Evolutionary conservation across 176 grass and related monocot species (phyloP), one percentile per base, ranked within the genome.

Genomic region (Urochloa ruziziensis): DNA sequence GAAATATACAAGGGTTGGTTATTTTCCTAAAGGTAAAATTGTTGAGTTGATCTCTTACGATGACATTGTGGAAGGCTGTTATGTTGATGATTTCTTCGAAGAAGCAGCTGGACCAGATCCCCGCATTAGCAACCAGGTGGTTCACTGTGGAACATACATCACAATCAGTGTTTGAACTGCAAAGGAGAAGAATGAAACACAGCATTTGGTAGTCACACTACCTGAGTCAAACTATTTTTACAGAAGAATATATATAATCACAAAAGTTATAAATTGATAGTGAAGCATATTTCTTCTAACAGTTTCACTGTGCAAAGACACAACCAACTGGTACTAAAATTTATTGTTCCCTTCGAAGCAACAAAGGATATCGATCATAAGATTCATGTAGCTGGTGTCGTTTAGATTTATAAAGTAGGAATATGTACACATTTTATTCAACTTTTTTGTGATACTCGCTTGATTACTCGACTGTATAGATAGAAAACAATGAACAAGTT

Each of bases 51-150:
- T 47, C 9, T 34, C 73, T 87, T 86, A 94, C 94, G 42, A 94
- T 94, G 36, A 97, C 78, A 68, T 85, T 83, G 7, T 91, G 92
- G 87, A 97, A 97, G 32, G 91, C 91, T 1, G 82, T 92, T 59
- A 97, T 92, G 74, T 94, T 92, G 58, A 91, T 97, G 30, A 97
- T 88, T 46, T 92, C 91, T 78, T 97, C 91, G 19, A 97, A 97
- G 51, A 90, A 91, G 61, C 94, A 94, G 76, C 85, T 97, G 80
- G 86, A 93, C 87, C 87, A 84, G 60, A 97, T 90, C 25, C 94
- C 94, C 2, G 94, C 94, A 78, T 97, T 97, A 23, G 94, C 94
- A 64, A 97, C 86, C 28, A 97, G 87, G 58, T 97, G 91, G 90
- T 97, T 91, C 87, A 97, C 94, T 97, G 89, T 25, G 25, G 24